Conservation (phyloP, 345 rosid species). For the Combretum micranthum region DNA sequence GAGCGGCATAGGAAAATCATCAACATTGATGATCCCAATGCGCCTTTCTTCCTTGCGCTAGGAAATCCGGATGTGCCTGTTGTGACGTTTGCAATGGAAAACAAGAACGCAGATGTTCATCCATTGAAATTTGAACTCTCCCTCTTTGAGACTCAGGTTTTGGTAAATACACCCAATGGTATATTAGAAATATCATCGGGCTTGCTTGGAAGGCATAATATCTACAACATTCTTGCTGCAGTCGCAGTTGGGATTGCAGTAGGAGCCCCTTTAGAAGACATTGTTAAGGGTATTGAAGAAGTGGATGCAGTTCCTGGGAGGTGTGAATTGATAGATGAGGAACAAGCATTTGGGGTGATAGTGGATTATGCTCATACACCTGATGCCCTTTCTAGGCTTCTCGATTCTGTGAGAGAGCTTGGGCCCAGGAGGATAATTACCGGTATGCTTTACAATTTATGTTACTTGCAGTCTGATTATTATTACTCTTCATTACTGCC, state of each 20-base stretch:
- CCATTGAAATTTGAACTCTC: slow-evolving; percentile 86
- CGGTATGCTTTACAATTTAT: slow-evolving; percentile 37
- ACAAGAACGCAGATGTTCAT: slow-evolving; percentile 79
- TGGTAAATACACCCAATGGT: slow-evolving; percentile 86
- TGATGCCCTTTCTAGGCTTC: slow-evolving; percentile 77
- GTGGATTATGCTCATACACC: slow-evolving; percentile 86
- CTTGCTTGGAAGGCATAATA: slow-evolving; percentile 76
- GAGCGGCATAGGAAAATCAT: slow-evolving; percentile 88
- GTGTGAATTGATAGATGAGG: slow-evolving; percentile 90
- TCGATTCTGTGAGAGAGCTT: slow-evolving; percentile 87
- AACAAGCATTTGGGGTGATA: slow-evolving; percentile 89
- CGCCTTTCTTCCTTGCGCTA: slow-evolving; percentile 56
- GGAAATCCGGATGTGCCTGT: slow-evolving; percentile 79
- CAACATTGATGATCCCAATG: slow-evolving; percentile 80
- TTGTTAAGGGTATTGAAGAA: slow-evolving; percentile 92
- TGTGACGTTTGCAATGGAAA: slow-evolving; percentile 83
- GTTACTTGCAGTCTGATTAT: background rate
- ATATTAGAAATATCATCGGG: slow-evolving; percentile 89
- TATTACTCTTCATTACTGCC: background rate
- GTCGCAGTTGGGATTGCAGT: slow-evolving; percentile 93
- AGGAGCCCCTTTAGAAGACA: slow-evolving; percentile 91
- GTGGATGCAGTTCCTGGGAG: slow-evolving; percentile 93
- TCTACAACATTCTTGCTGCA: slow-evolving; percentile 86
- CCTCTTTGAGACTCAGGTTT: slow-evolving; percentile 83
- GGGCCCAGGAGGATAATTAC: slow-evolving; percentile 77